Percentiles rank a stretch among this genome's conserved stretches.
Conservation (phyloP, 225 moss, liverwort and hornwort species). For the Bryum argenteum region DNA sequence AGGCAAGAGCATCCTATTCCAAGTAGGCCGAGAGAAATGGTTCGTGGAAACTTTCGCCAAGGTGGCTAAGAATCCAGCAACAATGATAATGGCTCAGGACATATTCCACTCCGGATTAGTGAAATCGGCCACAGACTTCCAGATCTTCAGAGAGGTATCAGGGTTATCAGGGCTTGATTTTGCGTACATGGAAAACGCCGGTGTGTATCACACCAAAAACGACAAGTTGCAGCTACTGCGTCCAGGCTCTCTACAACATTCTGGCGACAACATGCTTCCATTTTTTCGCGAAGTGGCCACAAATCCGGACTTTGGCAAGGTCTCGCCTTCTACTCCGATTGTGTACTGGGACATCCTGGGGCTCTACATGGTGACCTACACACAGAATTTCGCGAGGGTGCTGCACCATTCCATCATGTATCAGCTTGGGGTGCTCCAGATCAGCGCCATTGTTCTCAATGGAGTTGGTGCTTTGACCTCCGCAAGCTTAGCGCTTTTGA, state of each 20-base stretch:
- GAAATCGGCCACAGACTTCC: slow-evolving; percentile 93
- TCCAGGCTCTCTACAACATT: slow-evolving; percentile 84
- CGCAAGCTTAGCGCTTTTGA: slow-evolving; percentile 60
- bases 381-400: slow-evolving; percentile 58
- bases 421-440: slow-evolving; percentile 68
- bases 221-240: slow-evolving; percentile 71
- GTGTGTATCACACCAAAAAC: slow-evolving; percentile 91
- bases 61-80: slow-evolving; percentile 72
- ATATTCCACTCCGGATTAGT: slow-evolving; percentile 81
- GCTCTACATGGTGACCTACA: slow-evolving; percentile 68
- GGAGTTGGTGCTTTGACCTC: slow-evolving; percentile 62
- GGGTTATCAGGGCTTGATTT: slow-evolving; percentile 92
- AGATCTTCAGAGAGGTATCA: slow-evolving; percentile 75
- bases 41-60: slow-evolving; percentile 71
- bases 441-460: slow-evolving; percentile 53
- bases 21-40: slow-evolving; percentile 81
- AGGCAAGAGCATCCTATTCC: slow-evolving; percentile 81
- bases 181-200: slow-evolving; percentile 75
- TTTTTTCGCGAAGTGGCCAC: slow-evolving; percentile 55
- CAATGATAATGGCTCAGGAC: slow-evolving; percentile 83
- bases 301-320: slow-evolving; percentile 25
- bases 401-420: slow-evolving; percentile 61
- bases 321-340: slow-evolving; percentile 47
- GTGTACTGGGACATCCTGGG: slow-evolving; percentile 93
- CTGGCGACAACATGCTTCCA: slow-evolving; percentile 85